phyloP scores from a whole-genome alignment of 805 yeast species.

The Lachancea lanzarotensis region DNA sequence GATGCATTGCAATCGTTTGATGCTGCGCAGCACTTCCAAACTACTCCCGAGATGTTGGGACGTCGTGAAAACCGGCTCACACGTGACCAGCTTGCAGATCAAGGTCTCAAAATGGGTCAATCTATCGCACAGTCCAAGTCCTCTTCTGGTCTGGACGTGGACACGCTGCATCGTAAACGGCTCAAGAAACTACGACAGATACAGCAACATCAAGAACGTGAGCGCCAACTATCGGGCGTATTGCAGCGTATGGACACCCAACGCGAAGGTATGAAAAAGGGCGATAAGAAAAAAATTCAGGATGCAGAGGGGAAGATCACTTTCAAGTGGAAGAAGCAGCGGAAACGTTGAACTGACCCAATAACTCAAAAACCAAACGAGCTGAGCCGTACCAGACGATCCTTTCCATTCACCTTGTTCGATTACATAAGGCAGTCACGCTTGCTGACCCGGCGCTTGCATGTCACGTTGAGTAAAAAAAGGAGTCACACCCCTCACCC shows the following conservation, averaged over 20 bases:
- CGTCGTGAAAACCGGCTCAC: slow-evolving; percentile 69
- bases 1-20: slow-evolving; percentile 51
- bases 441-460: too few relatives aligned
- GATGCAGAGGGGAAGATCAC: slow-evolving; percentile 59
- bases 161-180: slow-evolving; percentile 45
- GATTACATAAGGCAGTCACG: too few relatives aligned
- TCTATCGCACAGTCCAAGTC: slow-evolving; percentile 10
- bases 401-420: too few relatives aligned
- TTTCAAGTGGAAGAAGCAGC: slow-evolving; percentile 80
- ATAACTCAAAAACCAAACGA: too few relatives aligned
- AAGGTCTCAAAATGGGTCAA: slow-evolving; percentile 3
- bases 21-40: slow-evolving; percentile 61
- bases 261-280: slow-evolving; percentile 85
- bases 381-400: too few relatives aligned
- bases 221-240: slow-evolving; percentile 57
- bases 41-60: slow-evolving; percentile 55
- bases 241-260: slow-evolving; percentile 70
- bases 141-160: slow-evolving; percentile 14
- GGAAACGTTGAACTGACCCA: slow-evolving; percentile 59
- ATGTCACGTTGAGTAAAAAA: too few relatives aligned
- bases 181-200: slow-evolving; percentile 54
- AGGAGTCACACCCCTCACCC: too few relatives aligned
- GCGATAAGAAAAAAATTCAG: slow-evolving; percentile 70
- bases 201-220: slow-evolving; percentile 63
- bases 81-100: slow-evolving; percentile 44